Evolutionary conservation across 2,329 filamentous ascomycete genomes (phyloP), one percentile per base, ranked within the genome.

Genomic region (Ophiosphaerella narmari): DNA sequence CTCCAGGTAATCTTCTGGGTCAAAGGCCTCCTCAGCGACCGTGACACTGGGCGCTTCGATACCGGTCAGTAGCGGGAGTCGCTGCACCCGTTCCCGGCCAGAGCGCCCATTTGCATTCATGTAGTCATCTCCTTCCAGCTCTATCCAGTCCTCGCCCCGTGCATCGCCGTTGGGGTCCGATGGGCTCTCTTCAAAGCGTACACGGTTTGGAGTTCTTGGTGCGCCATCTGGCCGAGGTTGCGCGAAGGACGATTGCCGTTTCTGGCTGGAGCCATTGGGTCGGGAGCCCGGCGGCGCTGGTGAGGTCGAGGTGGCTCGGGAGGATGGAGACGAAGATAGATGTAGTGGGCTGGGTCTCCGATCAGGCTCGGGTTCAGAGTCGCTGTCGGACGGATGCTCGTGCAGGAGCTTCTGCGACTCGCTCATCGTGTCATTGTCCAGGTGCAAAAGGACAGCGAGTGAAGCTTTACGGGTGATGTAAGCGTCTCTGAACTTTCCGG

Each of bases 31-130:
- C 23, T 78, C 78, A 74, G 80, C 90, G 40, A 96, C 76, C 9
- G 90, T 86, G 39, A 89, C 82, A 54, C 88, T 89, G 1, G 92
- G 91, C 0, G 90, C 90, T 73, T 94, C 89, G 56, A 95, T 90
- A 55, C 86, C 85, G 7, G 90, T 94, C 55, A 96, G 80, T 44
- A 96, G 81, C 46, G 91, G 91, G 50, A 83, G 77, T 52, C 80
- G 73, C 60, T 85, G 83, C 21, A 77, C 77, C 46, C 74, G 70
- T 40, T 77, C 73, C 44, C 74, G 63, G 36, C 74, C 70, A 23
- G 62, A 62, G 6, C 50, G 42, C 1, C 60, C 59, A 44, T 79
- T 73, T 23, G 73, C 72, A 33, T 75, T 69, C 65, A 85, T 68
- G 60, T 84, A 86, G 64, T 88, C 84, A 56, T 86, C 84, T 35